Conservation (phyloP, 2,329 filamentous ascomycete genomes). For the Cytospora leucostoma region DNA sequence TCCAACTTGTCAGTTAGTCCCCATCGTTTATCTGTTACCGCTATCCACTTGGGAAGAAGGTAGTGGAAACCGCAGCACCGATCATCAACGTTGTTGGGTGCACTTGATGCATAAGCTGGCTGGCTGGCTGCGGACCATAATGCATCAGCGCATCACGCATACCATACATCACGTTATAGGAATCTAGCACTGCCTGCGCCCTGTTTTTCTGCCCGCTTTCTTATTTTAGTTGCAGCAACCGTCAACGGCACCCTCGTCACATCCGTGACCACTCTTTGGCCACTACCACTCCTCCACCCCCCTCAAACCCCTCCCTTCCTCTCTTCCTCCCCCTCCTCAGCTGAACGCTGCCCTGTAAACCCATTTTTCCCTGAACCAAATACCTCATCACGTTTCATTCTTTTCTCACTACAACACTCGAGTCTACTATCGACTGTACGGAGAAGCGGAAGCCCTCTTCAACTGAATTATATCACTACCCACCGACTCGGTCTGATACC, state of each 20-base stretch:
- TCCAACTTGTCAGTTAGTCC: no score
- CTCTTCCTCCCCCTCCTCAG: constrained; percentile 13
- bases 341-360: constrained; percentile 9
- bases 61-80: neutral
- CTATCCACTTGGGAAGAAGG: no score
- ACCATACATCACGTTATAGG: constrained; percentile 20
- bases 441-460: neutral
- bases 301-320: constrained; percentile 6
- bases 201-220: constrained; percentile 12
- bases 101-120: constrained; percentile 1
- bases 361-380: constrained; percentile 15
- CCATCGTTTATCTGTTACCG: no score
- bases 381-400: constrained; percentile 12
- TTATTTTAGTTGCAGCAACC: constrained; percentile 26
- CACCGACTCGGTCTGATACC: neutral
- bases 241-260: neutral
- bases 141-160: neutral
- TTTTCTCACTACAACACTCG: constrained; percentile 11
- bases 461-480: neutral
- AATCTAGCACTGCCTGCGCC: constrained; percentile 7
- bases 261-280: constrained; percentile 4
- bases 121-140: no score
- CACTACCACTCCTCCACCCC: neutral
- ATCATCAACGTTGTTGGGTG: neutral
- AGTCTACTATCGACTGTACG: neutral